Base-by-base conservation (phyloP, 208 protist genomes). In the Lotmaria passim region DNA sequence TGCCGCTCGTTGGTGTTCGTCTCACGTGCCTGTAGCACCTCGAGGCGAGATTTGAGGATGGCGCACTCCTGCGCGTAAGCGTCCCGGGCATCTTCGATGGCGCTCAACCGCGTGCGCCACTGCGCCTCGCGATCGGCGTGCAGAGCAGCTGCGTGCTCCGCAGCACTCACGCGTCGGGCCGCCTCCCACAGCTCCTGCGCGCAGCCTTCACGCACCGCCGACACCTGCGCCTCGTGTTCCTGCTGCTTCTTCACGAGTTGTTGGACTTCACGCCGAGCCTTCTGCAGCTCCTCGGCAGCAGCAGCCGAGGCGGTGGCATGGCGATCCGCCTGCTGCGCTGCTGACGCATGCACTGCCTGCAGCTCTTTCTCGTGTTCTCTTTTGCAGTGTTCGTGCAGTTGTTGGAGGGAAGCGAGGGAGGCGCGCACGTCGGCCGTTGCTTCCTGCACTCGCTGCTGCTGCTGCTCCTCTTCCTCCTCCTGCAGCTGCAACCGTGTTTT, bases 141-240 rank as follows among this genome's bases (percentile, higher is more conserved):
- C 7, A 69, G 31, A 34, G 8, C n/a, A 15, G 30, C 39, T 0
- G 30, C 51, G 55, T 75, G 51, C 60, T 75, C 60, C 8, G 69
- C 69, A 1, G 69, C 43, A 21, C 60, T 75, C 1, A 56, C 41
- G 3, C 52, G 60, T 5, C 60, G 69, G 0, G 52, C 36, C n/a
- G 69, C 52, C 21, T 41, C 60, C 41, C 55, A 38, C 26, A 63
- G 11, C 23, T 75, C 69, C 14, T 47, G 26, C 17, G 31, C 15
- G 19, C 66, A 43, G 0, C 26, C 33, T 2, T 48, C 60, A 17
- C 34, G 69, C 21, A 51, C 46, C 21, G 34, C n/a, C 7, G 21
- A 17, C 8, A 68, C 12, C 19, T 24, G 26, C 17, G 50, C 39
- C 1, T 15, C 38, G 41, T 60, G 53, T 26, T 41, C 15, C 0